These are phyloP conservation scores for Mycena filopes DNA, from an alignment of 768 basidiomycete genomes.

Conservation along the genomic window DNA sequence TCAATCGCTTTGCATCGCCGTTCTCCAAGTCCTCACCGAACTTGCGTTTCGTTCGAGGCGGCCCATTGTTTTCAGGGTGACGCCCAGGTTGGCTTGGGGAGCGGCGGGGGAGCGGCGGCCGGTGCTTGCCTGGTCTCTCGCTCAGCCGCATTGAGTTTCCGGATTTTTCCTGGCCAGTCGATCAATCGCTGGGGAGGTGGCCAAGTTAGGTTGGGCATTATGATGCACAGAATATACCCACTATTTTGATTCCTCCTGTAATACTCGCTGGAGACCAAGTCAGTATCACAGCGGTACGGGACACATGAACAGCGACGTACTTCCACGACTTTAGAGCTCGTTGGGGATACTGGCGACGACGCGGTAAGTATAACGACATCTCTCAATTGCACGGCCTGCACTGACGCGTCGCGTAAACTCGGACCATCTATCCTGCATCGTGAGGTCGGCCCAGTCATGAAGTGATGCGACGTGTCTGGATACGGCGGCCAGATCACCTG, in stretches of 20 bases:
- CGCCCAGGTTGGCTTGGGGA: conserved; percentile 40
- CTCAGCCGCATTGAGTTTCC: conserved; percentile 33
- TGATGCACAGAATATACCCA: conserved; percentile 39
- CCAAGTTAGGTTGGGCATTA: conserved; percentile 3
- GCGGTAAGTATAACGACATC: neutral
- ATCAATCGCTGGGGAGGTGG: conserved; percentile 42
- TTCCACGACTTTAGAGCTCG: conserved; percentile 68
- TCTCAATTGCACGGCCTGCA: neutral
- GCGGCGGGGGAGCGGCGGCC: neutral
- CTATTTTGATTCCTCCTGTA: conserved; percentile 63
- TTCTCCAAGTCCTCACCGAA: conserved; percentile 40
- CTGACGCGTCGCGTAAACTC: conserved; percentile 48
- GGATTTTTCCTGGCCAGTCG: conserved; percentile 53
- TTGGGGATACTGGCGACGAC: conserved; percentile 58
- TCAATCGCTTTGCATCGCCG: conserved; percentile 33
- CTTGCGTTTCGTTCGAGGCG: conserved; percentile 48
- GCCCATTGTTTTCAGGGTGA: conserved; percentile 33
- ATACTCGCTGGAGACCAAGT: conserved; percentile 50
- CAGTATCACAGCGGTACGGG: neutral
- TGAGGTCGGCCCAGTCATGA: conserved; percentile 55
- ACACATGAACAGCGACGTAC: conserved; percentile 9
- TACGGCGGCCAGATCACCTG: conserved; percentile 68
- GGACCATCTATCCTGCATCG: conserved; percentile 63
- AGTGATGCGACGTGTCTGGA: conserved; percentile 67
- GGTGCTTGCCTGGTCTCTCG: conserved; percentile 38